These are phyloP conservation scores for Tetrahymena borealis DNA, from an alignment of 73 alveolate genomes.

Conservation along the genomic window DNA sequence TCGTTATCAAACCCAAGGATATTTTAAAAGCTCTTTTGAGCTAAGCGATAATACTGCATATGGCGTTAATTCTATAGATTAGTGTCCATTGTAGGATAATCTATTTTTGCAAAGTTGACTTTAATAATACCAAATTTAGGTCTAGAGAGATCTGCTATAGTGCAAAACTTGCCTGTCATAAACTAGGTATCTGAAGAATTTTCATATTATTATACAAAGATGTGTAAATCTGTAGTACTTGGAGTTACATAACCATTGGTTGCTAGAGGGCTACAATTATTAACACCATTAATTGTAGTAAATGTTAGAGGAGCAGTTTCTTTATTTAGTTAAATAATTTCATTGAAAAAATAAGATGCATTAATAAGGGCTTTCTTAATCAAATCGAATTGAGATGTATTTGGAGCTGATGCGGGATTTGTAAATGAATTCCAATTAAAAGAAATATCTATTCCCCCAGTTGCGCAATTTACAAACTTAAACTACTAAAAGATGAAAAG, in stretches of 20 bases:
- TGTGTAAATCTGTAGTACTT: neutral
- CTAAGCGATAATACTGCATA: neutral
- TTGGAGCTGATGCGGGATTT: neutral
- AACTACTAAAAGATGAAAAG: neutral
- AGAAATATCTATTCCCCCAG: neutral
- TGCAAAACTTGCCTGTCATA: neutral
- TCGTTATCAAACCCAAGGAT: neutral
- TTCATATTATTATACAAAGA: neutral
- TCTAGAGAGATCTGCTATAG: neutral
- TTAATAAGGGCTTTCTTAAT: neutral
- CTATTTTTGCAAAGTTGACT: neutral
- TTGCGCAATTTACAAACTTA: neutral
- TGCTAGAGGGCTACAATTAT: neutral
- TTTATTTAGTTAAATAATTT: neutral
- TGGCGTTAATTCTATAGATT: neutral
- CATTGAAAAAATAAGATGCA: neutral
- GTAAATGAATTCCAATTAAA: neutral
- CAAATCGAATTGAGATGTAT: neutral
- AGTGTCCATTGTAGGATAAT: neutral
- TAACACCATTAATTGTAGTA: neutral
- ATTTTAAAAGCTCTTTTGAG: neutral
- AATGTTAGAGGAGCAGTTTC: neutral
- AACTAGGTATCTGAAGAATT: neutral
- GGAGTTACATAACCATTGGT: neutral
- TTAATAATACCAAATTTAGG: neutral